Conservation (phyloP, 352 stramenopile genomes). For the Phytophthora macrochlamydospora region DNA sequence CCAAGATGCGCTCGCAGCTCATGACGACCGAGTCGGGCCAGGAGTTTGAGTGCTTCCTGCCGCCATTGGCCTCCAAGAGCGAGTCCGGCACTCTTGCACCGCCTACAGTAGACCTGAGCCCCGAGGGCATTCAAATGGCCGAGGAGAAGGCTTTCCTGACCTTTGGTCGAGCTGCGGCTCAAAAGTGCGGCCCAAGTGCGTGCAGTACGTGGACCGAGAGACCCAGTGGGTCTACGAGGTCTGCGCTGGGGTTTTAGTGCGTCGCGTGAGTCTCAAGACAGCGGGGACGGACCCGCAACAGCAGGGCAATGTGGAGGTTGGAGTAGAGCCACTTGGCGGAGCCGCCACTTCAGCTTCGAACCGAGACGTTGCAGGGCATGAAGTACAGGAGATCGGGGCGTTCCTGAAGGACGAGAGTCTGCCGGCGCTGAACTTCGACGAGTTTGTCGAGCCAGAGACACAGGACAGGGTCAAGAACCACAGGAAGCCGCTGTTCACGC, state of each 20-base stretch:
- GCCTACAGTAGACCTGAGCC: background rate
- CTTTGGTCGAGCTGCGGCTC: constrained; percentile 56
- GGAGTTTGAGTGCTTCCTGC: constrained; percentile 79
- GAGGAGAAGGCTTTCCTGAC: constrained; percentile 35
- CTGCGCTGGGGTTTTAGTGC: constrained; percentile 60
- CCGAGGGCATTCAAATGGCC: constrained; percentile 1
- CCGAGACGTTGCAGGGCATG: constrained; percentile 12
- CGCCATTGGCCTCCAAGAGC: constrained; percentile 24
- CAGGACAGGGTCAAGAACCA: constrained; percentile 46
- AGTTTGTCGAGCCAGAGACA: constrained; percentile 53
- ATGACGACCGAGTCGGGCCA: constrained; percentile 73
- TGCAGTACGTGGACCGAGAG: constrained; percentile 61
- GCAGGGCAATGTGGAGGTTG: constrained; percentile 10
- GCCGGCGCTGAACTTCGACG: constrained; percentile 38
- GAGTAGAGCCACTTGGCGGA: constrained; percentile 21
- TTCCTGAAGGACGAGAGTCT: constrained; percentile 44
- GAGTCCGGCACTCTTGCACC: background rate
- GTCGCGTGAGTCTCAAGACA: constrained; percentile 45
- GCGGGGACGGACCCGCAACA: background rate
- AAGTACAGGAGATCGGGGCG: constrained; percentile 46
- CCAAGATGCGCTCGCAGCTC: constrained; percentile 42
- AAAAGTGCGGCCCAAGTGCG: constrained; percentile 69
- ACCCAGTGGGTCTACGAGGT: constrained; percentile 72
- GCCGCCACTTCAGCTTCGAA: constrained; percentile 3
- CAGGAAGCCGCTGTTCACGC: constrained; percentile 67